Evolutionary conservation across 768 basidiomycete genomes (phyloP).

Genomic region (Mycena rosella): DNA sequence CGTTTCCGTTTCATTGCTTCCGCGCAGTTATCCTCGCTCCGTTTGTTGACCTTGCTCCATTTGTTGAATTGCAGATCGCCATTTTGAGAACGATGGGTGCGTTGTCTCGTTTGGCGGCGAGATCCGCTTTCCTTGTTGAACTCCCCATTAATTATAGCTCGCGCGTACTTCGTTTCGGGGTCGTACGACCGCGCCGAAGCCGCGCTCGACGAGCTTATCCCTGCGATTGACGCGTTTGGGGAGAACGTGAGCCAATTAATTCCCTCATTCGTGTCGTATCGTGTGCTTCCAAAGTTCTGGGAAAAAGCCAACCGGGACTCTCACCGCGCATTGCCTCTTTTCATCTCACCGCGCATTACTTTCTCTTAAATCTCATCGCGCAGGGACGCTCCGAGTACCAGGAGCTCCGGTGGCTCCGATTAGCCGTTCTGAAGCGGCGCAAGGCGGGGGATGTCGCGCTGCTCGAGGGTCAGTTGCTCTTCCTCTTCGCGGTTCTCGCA

Average conservation of each 20-base stretch:
- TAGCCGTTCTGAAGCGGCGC: slow-evolving; percentile 78
- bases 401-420: slow-evolving; percentile 89
- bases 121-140: slow-evolving; percentile 11
- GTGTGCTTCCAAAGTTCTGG: too few relatives aligned
- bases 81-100: slow-evolving; percentile 38
- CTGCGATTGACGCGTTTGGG: slow-evolving; percentile 66
- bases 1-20: too few relatives aligned
- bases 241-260: slow-evolving; percentile 63
- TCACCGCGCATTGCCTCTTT: too few relatives aligned
- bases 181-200: slow-evolving; percentile 84
- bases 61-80: slow-evolving; percentile 22
- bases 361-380: slow-evolving; percentile 27
- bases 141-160: slow-evolving; percentile 58
- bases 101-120: slow-evolving; percentile 25
- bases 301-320: too few relatives aligned
- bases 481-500: slow-evolving; percentile 32
- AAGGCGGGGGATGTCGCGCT: slow-evolving; percentile 70
- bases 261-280: too few relatives aligned
- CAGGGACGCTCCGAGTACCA: slow-evolving; percentile 81
- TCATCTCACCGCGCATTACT: too few relatives aligned
- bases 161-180: slow-evolving; percentile 84
- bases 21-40: too few relatives aligned
- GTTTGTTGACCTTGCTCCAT: background rate
- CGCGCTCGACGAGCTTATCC: slow-evolving; percentile 81
- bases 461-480: slow-evolving; percentile 67